A percentile compares a stretch with the other conserved stretches of the same genome.
Conservation (phyloP, 805 yeast genomes). For the Candida lessepsii region DNA sequence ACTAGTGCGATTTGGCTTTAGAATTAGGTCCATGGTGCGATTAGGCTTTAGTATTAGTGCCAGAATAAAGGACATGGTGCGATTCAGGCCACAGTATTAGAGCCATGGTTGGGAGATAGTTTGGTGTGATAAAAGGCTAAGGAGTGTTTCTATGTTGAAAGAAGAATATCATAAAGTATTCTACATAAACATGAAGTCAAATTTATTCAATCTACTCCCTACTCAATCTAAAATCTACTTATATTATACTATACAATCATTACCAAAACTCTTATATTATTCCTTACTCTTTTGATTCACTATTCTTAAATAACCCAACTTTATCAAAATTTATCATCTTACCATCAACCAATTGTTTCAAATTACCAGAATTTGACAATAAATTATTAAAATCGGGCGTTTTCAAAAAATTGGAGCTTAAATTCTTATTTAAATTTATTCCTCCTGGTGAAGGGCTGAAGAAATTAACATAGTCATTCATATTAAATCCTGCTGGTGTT, state of each 20-base stretch:
- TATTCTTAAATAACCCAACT: slow-evolving; percentile 25
- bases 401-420: slow-evolving; percentile 26
- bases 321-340: slow-evolving; percentile 44
- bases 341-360: slow-evolving; percentile 34
- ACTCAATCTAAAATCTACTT: neutral
- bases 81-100: too few species aligned
- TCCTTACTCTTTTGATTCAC: slow-evolving; percentile 10
- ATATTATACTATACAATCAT: slow-evolving; percentile 4
- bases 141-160: too few species aligned
- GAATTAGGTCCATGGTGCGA: too few species aligned
- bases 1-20: too few species aligned
- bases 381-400: slow-evolving; percentile 43
- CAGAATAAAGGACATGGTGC: too few species aligned
- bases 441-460: slow-evolving; percentile 68
- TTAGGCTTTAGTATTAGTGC: too few species aligned
- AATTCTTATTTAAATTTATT: slow-evolving; percentile 16
- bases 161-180: too few species aligned
- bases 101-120: too few species aligned
- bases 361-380: slow-evolving; percentile 14
- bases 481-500: slow-evolving; percentile 69
- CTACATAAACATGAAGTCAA: too few species aligned
- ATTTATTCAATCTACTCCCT: too few species aligned
- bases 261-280: neutral
- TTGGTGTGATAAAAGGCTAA: too few species aligned
- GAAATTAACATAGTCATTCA: slow-evolving; percentile 79